A percentile compares a stretch with the other conserved stretches of the same genome.
Conservation (phyloP, 768 basidiomycete species). For the Sarcomyxa edulis region DNA sequence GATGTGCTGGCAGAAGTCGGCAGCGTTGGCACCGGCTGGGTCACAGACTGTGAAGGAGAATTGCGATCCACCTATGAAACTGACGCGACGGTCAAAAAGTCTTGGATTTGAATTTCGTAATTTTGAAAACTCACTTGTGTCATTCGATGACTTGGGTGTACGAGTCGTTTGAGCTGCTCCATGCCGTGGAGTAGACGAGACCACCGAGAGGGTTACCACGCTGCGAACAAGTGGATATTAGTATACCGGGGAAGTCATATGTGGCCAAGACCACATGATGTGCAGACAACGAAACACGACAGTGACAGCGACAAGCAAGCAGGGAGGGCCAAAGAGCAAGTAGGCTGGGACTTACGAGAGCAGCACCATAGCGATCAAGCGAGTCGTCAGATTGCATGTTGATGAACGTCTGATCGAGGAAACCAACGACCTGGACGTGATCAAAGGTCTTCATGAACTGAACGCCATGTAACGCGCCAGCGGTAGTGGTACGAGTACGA, state of each 20-base stretch:
- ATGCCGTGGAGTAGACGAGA: slow-evolving; percentile 61
- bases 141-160: slow-evolving; percentile 48
- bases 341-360: too few relatives aligned
- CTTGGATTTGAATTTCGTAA: background rate
- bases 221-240: slow-evolving; percentile 12
- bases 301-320: too few relatives aligned
- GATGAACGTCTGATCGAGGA: slow-evolving; percentile 66
- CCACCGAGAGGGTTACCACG: slow-evolving; percentile 50
- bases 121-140: slow-evolving; percentile 41
- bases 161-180: slow-evolving; percentile 1
- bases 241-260: too few relatives aligned
- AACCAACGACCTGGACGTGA: slow-evolving; percentile 59
- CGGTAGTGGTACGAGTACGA: slow-evolving; percentile 69
- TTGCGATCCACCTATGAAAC: slow-evolving; percentile 48
- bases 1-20: slow-evolving; percentile 51
- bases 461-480: slow-evolving; percentile 59
- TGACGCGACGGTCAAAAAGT: slow-evolving; percentile 11
- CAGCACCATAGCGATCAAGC: too few relatives aligned
- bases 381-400: slow-evolving; percentile 50
- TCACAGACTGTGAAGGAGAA: slow-evolving; percentile 65
- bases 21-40: slow-evolving; percentile 35
- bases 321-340: too few relatives aligned
- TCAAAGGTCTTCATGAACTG: slow-evolving; percentile 64
- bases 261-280: slow-evolving; percentile 16
- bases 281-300: too few relatives aligned